Percentiles rank a stretch among this genome's conserved stretches.
Conservation (phyloP, 75 land plant genomes). For the Sequoiadendron giganteum region DNA sequence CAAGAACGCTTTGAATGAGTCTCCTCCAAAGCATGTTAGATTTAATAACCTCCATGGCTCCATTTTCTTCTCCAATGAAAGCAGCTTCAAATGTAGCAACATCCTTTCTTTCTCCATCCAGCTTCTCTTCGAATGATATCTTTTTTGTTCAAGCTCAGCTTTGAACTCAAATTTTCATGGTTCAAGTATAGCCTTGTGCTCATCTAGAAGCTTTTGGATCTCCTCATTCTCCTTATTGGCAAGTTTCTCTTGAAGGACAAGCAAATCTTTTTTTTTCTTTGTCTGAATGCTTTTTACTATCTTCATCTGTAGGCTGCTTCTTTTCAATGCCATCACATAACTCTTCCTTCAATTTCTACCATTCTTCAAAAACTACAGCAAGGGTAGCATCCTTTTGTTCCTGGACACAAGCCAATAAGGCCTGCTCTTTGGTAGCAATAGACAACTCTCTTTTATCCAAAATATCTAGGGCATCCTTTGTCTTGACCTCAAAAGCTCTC, state of each 20-base stretch:
- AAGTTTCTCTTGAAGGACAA: slow-evolving; percentile 63
- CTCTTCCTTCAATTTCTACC: slow-evolving; percentile 39
- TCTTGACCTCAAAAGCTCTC: slow-evolving; percentile 61
- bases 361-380: slow-evolving; percentile 47
- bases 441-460: slow-evolving; percentile 61
- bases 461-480: slow-evolving; percentile 38
- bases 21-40: too few species aligned
- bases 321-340: not conserved
- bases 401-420: slow-evolving; percentile 64
- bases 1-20: too few species aligned
- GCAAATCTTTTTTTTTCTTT: slow-evolving; percentile 68
- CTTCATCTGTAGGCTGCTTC: not conserved
- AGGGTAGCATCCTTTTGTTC: slow-evolving; percentile 80
- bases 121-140: slow-evolving; percentile 44
- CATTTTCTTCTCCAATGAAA: too few species aligned
- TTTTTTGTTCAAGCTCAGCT: slow-evolving; percentile 55
- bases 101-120: slow-evolving; percentile 44
- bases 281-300: not conserved
- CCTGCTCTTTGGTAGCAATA: slow-evolving; percentile 70
- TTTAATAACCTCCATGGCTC: too few species aligned
- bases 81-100: too few species aligned
- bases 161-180: slow-evolving; percentile 60
- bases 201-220: slow-evolving; percentile 56
- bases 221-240: slow-evolving; percentile 62
- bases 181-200: slow-evolving; percentile 52